Evolutionary conservation across 805 yeast species (phyloP).

Genomic region (Candida quercuum): DNA sequence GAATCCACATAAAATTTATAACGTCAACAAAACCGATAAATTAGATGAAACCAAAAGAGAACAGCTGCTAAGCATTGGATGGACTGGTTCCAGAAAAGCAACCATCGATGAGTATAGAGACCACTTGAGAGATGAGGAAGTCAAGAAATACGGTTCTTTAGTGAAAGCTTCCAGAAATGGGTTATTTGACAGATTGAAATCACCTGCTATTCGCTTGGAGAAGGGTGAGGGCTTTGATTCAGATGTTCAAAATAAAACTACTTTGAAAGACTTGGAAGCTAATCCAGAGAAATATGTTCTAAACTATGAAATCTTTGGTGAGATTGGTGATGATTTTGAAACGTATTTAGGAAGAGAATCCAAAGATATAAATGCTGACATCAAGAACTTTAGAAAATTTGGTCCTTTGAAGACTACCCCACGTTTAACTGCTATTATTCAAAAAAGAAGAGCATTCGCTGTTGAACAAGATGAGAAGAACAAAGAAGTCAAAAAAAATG

Average conservation of each 20-base stretch:
- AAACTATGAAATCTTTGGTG: constrained; percentile 49
- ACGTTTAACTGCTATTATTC: constrained; percentile 28
- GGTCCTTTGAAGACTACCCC: constrained; percentile 54
- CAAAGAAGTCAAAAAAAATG: constrained; percentile 9
- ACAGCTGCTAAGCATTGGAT: constrained; percentile 64
- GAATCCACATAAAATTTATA: constrained; percentile 30
- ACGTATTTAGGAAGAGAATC: constrained; percentile 27
- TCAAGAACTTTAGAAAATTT: constrained; percentile 61
- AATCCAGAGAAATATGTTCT: constrained; percentile 44
- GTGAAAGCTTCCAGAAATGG: constrained; percentile 75
- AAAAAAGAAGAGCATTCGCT: constrained; percentile 13
- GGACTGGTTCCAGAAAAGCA: constrained; percentile 90
- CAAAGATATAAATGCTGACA: constrained; percentile 33
- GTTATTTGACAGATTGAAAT: constrained; percentile 49
- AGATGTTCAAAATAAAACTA: constrained; percentile 33
- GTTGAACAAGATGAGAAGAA: constrained; percentile 2
- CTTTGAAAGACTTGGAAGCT: constrained; percentile 33
- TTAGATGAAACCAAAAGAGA: constrained; percentile 28
- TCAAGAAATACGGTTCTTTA: constrained; percentile 67
- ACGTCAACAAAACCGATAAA: constrained; percentile 29
- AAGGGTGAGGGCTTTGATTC: constrained; percentile 79
- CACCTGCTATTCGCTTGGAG: constrained; percentile 57
- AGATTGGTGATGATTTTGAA: constrained; percentile 45
- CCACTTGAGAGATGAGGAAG: constrained; percentile 55
- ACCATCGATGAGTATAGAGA: constrained; percentile 66